Evolutionary conservation across 148 eudicot genomes (phyloP).

Genomic region (Diospyros lotus): DNA sequence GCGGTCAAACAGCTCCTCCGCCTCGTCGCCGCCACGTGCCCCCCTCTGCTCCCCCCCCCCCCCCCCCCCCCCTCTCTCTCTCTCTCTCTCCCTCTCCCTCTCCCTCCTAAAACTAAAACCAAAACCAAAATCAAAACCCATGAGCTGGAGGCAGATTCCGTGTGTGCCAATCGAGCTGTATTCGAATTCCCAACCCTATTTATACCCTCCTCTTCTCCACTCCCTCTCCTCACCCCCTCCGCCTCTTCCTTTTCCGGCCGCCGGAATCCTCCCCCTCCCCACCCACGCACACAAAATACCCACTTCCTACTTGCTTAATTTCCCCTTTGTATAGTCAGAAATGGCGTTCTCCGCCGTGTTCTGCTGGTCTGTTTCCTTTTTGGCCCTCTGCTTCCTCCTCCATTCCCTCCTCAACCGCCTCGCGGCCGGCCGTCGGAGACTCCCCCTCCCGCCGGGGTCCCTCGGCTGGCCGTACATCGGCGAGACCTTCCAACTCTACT

Average conservation of each 20-base stretch:
- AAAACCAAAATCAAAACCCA: background rate
- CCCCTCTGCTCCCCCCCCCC: background rate
- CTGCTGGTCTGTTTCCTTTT: slow-evolving; percentile 12
- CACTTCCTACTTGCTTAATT: background rate
- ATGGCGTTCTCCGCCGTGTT: slow-evolving; percentile 32
- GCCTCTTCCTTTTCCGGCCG: background rate
- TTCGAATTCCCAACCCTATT: slow-evolving; percentile 15
- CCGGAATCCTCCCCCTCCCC: too few species aligned
- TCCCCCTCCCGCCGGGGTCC: slow-evolving; percentile 82
- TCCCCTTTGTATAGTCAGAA: background rate
- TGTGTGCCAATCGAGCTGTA: slow-evolving; percentile 69
- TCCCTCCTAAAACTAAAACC: background rate
- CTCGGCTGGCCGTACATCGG: slow-evolving; percentile 92
- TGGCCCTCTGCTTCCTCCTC: slow-evolving; percentile 14
- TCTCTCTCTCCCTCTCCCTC: slow-evolving; percentile 7
- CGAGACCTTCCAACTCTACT: slow-evolving; percentile 87
- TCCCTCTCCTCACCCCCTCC: slow-evolving; percentile 7
- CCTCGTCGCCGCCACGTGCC: too few species aligned
- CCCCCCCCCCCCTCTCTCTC: too few species aligned
- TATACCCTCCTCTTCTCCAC: background rate
- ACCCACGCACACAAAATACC: slow-evolving; percentile 8
- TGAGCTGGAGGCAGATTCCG: slow-evolving; percentile 74
- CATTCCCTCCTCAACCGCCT: slow-evolving; percentile 13
- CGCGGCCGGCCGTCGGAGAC: slow-evolving; percentile 23
- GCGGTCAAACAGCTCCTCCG: too few species aligned